phyloP scores from a whole-genome alignment of 2,329 filamentous ascomycete species.

The Drechslerella dactyloides region DNA sequence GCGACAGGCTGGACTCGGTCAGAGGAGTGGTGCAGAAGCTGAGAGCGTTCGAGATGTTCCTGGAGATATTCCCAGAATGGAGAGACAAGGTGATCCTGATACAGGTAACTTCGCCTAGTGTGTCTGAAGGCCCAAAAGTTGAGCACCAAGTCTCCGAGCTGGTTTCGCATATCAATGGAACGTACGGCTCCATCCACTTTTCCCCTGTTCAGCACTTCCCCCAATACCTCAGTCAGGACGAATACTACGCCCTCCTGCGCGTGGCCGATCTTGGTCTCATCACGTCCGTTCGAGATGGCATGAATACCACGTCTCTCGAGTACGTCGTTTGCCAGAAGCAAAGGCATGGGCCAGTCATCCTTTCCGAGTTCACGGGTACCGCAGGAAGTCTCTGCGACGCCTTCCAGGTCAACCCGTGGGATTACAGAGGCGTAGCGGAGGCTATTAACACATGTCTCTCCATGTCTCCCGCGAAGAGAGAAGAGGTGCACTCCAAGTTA shows the following conservation, averaged over 20 bases:
- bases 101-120: constrained; percentile 88
- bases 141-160: constrained; percentile 88
- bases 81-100: constrained; percentile 86
- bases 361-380: constrained; percentile 96
- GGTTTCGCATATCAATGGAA: constrained; percentile 88
- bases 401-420: constrained; percentile 97
- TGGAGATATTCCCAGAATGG: constrained; percentile 91
- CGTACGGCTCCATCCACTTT: constrained; percentile 85
- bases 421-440: constrained; percentile 80
- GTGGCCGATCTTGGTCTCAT: constrained; percentile 91
- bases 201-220: constrained; percentile 93
- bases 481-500: constrained; percentile 73
- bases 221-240: constrained; percentile 84
- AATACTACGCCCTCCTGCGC: constrained; percentile 93
- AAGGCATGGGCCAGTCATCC: constrained; percentile 82
- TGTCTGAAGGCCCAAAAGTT: constrained; percentile 81
- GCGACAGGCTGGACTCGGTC: constrained; percentile 91
- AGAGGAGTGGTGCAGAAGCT: constrained; percentile 94
- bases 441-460: constrained; percentile 81
- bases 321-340: constrained; percentile 92
- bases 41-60: constrained; percentile 89
- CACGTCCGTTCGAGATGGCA: constrained; percentile 92
- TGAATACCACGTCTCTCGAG: constrained; percentile 96
- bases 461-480: constrained; percentile 72
- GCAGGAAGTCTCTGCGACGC: constrained; percentile 83